phyloP scores from a whole-genome alignment of 345 rosid species.

The Rhizophora mangle region DNA sequence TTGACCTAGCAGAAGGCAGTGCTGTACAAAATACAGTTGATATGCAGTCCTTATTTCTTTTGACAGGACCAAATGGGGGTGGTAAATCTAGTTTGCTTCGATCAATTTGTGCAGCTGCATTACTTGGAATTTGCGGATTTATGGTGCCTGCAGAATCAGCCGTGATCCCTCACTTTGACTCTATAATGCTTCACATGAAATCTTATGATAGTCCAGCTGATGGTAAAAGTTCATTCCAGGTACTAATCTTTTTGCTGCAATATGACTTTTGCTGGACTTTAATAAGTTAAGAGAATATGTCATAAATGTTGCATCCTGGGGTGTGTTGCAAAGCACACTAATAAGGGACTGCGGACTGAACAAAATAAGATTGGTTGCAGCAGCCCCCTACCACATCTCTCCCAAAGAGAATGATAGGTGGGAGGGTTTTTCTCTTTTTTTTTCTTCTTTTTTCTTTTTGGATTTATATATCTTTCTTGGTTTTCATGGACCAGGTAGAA shows the following conservation, averaged over 20 bases:
- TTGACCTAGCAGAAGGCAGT: slow-evolving; percentile 77
- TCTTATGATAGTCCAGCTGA: slow-evolving; percentile 97
- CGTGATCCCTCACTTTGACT: slow-evolving; percentile 73
- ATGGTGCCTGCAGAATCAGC: slow-evolving; percentile 97
- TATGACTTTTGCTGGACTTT: background rate
- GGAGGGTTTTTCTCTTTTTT: too few species aligned
- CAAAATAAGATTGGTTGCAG: too few species aligned
- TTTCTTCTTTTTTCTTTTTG: too few species aligned
- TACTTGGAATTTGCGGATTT: slow-evolving; percentile 91
- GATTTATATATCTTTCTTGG: background rate
- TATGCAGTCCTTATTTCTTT: slow-evolving; percentile 76
- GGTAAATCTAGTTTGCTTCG: slow-evolving; percentile 99
- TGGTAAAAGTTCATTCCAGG: slow-evolving; percentile 98
- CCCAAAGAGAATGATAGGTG: too few species aligned
- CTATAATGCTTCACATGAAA: slow-evolving; percentile 98
- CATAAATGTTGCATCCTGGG: too few species aligned
- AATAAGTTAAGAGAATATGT: background rate
- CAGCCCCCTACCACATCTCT: too few species aligned
- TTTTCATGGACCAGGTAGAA: slow-evolving; percentile 60
- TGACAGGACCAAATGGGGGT: slow-evolving; percentile 98
- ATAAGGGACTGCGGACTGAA: too few species aligned
- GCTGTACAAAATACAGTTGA: slow-evolving; percentile 79
- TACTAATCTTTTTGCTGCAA: slow-evolving; percentile 18
- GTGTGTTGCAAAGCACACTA: too few species aligned
- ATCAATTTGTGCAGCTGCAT: slow-evolving; percentile 82